Evolutionary conservation across 2,329 filamentous ascomycete species (phyloP), one percentile per base, ranked within the genome.

Genomic region (Aspergillus vadensis): DNA sequence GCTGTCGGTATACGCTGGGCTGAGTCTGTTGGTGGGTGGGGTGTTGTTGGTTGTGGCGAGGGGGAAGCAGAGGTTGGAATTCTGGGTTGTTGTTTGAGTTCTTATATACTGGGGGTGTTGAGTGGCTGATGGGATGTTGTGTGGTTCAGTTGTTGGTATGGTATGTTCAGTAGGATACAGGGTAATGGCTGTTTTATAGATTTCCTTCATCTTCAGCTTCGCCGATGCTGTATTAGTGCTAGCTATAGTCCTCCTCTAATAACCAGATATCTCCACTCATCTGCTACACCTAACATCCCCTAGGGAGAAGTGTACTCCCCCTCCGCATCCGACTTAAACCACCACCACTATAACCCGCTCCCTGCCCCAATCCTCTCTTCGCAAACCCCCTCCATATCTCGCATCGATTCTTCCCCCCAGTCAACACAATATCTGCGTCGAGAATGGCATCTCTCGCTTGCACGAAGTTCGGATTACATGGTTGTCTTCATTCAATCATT

Each of bases 1-100:
- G 0, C 60, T 81, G 4, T 79, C 78, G 0, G 70, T 79, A 25
- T 81, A 73, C 65, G 61, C 76, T 36, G 73, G 72, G 0, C 62
- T 68, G 3, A 70, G 71, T 8, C 63, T 80, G 4, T 25, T 78
- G 0, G 47, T 72, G 0, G 77, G 76, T 2, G 67, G 68, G 8
- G 9, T 68, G 0, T 60, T 77, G 2, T 59, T 75, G 12, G 19
- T 58, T 1, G 36, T 65, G 12, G 70, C 72, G 2, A 63, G 63
- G 5, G 32, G 71, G n/a, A 48, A 57, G 14, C 67, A 70, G 53
- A 65, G 59, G 41, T 43, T 38, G 19, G 47, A 51, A 10, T n/a
- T 68, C 2, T 8, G 62, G 8, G 67, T 58, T 49, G 61, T 60
- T 23, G 56, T 67, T 15, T 64, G 58, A 38, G 1, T 5, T 14